Conservation (phyloP, 2,329 filamentous ascomycete species). For the Malbranchea cinnamomea region DNA sequence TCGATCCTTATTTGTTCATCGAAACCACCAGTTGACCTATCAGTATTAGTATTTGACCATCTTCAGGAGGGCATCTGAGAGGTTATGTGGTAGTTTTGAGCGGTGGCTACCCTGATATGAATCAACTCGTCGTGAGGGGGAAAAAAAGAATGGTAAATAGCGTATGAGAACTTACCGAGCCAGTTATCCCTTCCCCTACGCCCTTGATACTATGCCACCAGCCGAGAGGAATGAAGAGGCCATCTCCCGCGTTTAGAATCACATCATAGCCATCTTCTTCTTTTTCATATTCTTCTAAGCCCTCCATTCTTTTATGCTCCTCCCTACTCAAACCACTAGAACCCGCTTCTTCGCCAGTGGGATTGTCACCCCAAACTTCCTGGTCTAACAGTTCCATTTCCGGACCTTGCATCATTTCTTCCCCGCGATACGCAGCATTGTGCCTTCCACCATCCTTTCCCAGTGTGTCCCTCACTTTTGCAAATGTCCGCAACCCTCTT, state of each 20-base stretch:
- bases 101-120: too few species aligned
- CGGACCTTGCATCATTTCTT: conserved; percentile 80
- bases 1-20: too few species aligned
- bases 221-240: conserved; percentile 62
- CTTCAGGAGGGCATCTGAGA: too few species aligned
- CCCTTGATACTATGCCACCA: conserved; percentile 82
- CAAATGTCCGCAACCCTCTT: conserved; percentile 51
- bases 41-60: too few species aligned
- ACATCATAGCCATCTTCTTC: conserved; percentile 33
- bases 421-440: conserved; percentile 47
- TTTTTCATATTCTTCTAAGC: conserved; percentile 6
- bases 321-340: too few species aligned
- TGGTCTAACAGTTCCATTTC: conserved; percentile 53
- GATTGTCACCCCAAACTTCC: conserved; percentile 52
- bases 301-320: too few species aligned
- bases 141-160: conserved; percentile 3
- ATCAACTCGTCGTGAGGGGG: conserved; percentile 7
- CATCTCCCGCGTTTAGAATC: conserved; percentile 49
- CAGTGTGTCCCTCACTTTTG: conserved; percentile 27
- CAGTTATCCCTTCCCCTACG: conserved; percentile 40
- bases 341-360: background rate
- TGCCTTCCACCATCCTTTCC: conserved; percentile 19
- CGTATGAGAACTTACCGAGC: conserved; percentile 32
- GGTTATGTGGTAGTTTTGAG: too few species aligned
- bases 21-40: conserved; percentile 68